phyloP scores from a whole-genome alignment of 2,329 filamentous ascomycete genomes.

The Drechslera avenae region DNA sequence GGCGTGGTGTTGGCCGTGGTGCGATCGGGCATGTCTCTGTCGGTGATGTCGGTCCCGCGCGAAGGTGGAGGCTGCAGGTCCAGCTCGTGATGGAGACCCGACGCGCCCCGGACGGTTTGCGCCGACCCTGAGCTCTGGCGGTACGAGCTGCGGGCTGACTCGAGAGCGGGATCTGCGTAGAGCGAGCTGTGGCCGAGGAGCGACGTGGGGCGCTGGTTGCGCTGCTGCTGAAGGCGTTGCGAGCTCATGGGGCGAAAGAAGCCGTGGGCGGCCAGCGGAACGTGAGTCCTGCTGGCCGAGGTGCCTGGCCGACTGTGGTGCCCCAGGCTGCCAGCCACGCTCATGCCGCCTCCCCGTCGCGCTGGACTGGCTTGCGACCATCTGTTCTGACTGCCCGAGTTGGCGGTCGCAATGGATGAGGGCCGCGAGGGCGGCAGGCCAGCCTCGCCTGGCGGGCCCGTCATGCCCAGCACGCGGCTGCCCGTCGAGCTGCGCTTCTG shows the following conservation, averaged over 20 bases:
- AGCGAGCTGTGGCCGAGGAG: slow-evolving; percentile 43
- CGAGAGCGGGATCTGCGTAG: slow-evolving; percentile 38
- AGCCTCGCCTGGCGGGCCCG: slow-evolving; percentile 55
- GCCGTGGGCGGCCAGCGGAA: slow-evolving; percentile 84
- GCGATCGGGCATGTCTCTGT: slow-evolving; percentile 72
- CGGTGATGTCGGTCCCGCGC: slow-evolving; percentile 79
- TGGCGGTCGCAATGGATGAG: slow-evolving; percentile 48
- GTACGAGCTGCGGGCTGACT: slow-evolving; percentile 41
- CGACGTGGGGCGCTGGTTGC: slow-evolving; percentile 62
- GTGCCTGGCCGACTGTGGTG: slow-evolving; percentile 60
- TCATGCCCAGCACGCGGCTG: slow-evolving; percentile 47
- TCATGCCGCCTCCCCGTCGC: slow-evolving; percentile 56
- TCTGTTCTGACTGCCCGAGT: slow-evolving; percentile 50
- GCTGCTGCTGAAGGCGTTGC: slow-evolving; percentile 88
- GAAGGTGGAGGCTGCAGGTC: slow-evolving; percentile 63
- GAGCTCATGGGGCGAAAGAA: slow-evolving; percentile 98
- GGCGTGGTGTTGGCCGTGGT: slow-evolving; percentile 77
- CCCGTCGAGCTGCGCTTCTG: slow-evolving; percentile 43
- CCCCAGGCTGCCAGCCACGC: slow-evolving; percentile 53
- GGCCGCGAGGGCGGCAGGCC: slow-evolving; percentile 56
- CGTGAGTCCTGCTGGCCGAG: slow-evolving; percentile 80
- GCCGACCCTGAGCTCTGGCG: slow-evolving; percentile 48
- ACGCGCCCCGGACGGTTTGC: slow-evolving; percentile 36
- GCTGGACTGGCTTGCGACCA: slow-evolving; percentile 63
- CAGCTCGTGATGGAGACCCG: slow-evolving; percentile 43